These are phyloP conservation scores for Trichoderma semiorbis DNA, from an alignment of 2,329 filamentous ascomycete genomes.

Conservation along the genomic window DNA sequence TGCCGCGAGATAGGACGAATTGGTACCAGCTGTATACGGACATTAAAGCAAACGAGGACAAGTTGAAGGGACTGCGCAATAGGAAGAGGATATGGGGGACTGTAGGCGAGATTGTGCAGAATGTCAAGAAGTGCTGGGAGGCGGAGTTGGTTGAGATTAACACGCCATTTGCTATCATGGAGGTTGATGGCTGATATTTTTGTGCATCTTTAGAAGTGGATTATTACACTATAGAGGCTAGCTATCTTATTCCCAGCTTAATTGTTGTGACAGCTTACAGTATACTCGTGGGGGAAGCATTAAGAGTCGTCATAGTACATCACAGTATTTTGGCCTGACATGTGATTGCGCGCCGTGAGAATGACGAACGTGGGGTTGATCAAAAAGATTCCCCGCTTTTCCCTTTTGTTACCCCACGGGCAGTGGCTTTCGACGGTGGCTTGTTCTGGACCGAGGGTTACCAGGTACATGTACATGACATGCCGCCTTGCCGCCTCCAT, in stretches of 20 bases:
- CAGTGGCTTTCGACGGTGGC: neutral
- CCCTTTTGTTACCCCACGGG: neutral
- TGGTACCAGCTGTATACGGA: slow-evolving; percentile 21
- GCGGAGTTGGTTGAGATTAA: neutral
- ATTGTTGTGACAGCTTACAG: neutral
- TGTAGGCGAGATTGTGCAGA: neutral
- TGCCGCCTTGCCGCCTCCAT: neutral
- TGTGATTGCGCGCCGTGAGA: neutral
- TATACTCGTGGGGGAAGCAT: neutral
- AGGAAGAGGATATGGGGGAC: slow-evolving; percentile 19
- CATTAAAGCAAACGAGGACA: neutral
- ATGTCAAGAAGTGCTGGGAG: neutral
- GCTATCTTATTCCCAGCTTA: neutral
- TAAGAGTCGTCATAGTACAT: neutral
- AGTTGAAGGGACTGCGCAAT: slow-evolving; percentile 17
- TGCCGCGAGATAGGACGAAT: slow-evolving; percentile 14
- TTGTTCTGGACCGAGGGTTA: neutral
- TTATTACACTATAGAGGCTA: neutral
- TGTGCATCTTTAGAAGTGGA: neutral
- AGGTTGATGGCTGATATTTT: neutral
- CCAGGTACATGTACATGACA: neutral
- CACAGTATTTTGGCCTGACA: neutral
- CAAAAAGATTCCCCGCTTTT: neutral
- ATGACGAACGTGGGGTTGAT: neutral
- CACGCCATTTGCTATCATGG: neutral